These are phyloP conservation scores for Podospora didyma DNA, from an alignment of 495 filamentous ascomycete genomes.

Conservation along the genomic window DNA sequence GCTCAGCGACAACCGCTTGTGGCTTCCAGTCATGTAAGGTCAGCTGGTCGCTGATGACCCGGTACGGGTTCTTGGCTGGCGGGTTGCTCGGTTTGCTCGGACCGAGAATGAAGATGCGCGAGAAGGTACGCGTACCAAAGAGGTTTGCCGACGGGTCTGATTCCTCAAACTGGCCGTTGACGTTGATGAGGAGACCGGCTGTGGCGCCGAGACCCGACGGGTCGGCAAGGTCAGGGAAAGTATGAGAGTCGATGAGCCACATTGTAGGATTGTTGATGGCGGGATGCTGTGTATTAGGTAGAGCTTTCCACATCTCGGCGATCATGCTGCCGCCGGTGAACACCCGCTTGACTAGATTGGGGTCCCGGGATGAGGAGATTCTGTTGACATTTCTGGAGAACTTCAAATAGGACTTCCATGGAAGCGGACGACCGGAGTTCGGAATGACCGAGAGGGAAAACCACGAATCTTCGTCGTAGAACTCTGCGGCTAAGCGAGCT, in stretches of 20 bases:
- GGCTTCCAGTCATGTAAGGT: constrained; percentile 52
- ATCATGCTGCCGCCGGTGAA: constrained; percentile 66
- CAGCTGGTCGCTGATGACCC: constrained; percentile 79
- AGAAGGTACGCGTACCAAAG: constrained; percentile 67
- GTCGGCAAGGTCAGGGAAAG: constrained; percentile 67
- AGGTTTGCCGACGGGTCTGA: constrained; percentile 49
- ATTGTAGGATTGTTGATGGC: constrained; percentile 56
- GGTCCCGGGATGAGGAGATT: constrained; percentile 49
- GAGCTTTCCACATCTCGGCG: constrained; percentile 56
- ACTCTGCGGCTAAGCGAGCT: constrained; percentile 51
- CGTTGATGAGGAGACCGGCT: constrained; percentile 71
- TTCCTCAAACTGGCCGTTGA: constrained; percentile 84
- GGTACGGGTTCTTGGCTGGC: constrained; percentile 36
- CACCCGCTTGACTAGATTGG: constrained; percentile 58
- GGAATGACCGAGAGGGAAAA: constrained; percentile 76
- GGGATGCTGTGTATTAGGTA: constrained; percentile 76
- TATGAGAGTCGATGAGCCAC: constrained; percentile 81
- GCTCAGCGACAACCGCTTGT: constrained; percentile 11
- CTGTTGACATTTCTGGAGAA: constrained; percentile 76
- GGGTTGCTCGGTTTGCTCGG: constrained; percentile 57
- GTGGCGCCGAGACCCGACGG: constrained; percentile 56
- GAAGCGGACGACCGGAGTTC: constrained; percentile 36
- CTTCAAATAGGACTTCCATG: constrained; percentile 74
- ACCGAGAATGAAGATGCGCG: constrained; percentile 78
- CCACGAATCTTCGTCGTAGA: constrained; percentile 74